Base-by-base conservation (phyloP, 805 yeast species). In the Starmerella gropengiesseri region DNA sequence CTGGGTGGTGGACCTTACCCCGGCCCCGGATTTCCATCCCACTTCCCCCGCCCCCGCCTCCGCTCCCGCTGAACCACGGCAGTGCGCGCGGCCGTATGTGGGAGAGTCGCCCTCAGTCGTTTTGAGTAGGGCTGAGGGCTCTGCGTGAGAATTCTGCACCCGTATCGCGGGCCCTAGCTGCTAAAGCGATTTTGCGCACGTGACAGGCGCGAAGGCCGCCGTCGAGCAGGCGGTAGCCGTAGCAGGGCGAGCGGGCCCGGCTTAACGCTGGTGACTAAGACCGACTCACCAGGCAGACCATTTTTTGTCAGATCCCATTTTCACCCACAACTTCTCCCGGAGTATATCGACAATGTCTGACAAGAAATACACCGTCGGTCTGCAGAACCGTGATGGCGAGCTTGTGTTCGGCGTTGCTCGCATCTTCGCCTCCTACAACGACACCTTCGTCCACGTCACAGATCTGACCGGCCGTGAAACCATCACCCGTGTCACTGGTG, bases 331-430 rank as follows among this genome's bases (percentile, higher is more conserved):
- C 34, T 20, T 36, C 31, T 14, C 31, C 26, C 26, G 13, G 39
- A 23, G 38, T 27, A 36, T 25, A 36, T 18, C 39, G 31, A 36
- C 39, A 31, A 36, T 36, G 39, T 18, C 31, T 36, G 39, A 36
- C 31, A 36, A 36, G 39, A 36, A 36, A 13, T 36, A 65, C 54
- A 59, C 67, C 52, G 66, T 78, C 68, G 85, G 85, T 66, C 83
- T 82, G 66, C 89, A 81, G 74, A 78, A 85, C 73, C 85, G 87
- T 73, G 95, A 84, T 71, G 86, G 91, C 66, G 84, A 94, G 78
- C 95, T 85, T 75, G 95, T 87, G 68, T 91, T 91, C 70, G 99
- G 99, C 80, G 99, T 91, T 75, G 98, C 98, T 68, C 93, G 96
- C 76, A 91, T 91, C 80, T 91, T 78, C 68, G 99, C 99, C 66